A percentile compares a stretch with the other conserved stretches of the same genome.
Evolutionary conservation across 192 early-diverging fungal genomes (phyloP).

Genomic region (Podila epigama): DNA sequence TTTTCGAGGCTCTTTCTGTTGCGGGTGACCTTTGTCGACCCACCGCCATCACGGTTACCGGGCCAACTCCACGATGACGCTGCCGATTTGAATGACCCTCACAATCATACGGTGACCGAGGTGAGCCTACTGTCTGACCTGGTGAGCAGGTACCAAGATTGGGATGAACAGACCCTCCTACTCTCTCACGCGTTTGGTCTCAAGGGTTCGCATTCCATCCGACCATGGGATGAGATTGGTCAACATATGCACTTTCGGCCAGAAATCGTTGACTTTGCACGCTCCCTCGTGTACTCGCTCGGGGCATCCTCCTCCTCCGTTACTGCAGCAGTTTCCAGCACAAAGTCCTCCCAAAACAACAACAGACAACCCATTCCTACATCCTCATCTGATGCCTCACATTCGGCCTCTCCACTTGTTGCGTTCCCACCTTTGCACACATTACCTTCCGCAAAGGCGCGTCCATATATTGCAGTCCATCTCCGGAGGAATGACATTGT

Average conservation of each 20-base stretch:
- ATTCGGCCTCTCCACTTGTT: too few species aligned
- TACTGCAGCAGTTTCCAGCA: too few species aligned
- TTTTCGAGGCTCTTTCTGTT: background rate
- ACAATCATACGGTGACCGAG: too few species aligned
- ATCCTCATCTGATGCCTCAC: background rate
- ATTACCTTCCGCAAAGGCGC: background rate
- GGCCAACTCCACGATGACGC: background rate
- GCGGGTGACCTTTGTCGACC: background rate
- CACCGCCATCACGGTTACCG: background rate
- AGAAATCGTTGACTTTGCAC: background rate
- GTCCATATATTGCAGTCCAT: conserved; percentile 1
- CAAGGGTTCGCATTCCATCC: background rate
- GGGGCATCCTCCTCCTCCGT: background rate
- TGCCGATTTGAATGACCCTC: background rate
- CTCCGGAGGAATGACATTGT: background rate
- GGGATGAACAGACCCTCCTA: background rate
- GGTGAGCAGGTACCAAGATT: background rate
- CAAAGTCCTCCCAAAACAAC: background rate
- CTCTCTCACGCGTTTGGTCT: background rate
- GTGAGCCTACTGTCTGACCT: background rate
- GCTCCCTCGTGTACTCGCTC: background rate
- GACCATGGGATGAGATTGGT: background rate
- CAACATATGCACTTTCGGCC: background rate
- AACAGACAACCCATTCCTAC: background rate
- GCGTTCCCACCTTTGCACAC: background rate